A percentile compares a stretch with the other conserved stretches of the same genome.
phyloP scores from a whole-genome alignment of 108 stramenopile species.

The Conticribra weissflogii region DNA sequence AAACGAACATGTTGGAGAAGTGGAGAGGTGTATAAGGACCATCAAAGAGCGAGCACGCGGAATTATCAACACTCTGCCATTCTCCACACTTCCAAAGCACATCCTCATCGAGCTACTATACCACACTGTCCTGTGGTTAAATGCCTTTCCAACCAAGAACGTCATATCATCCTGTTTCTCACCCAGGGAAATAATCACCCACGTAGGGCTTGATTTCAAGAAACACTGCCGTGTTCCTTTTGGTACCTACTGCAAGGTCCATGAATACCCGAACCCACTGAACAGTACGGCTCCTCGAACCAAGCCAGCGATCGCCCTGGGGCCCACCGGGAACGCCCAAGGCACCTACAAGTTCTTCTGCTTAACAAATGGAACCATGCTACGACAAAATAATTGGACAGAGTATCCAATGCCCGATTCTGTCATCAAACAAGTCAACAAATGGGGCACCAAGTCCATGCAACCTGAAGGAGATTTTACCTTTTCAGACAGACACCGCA shows the following conservation, averaged over 20 bases:
- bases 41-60: constrained; percentile 19
- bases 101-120: constrained; percentile 25
- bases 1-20: constrained; percentile 21
- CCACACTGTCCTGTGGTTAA: constrained; percentile 18
- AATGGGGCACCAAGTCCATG: too few species aligned
- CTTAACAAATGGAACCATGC: constrained; percentile 8
- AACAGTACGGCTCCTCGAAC: constrained; percentile 6
- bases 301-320: constrained; percentile 1
- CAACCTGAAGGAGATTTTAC: too few species aligned
- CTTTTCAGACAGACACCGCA: constrained; percentile 8
- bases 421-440: constrained; percentile 29
- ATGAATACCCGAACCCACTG: not conserved
- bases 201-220: not conserved
- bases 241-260: not conserved
- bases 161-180: constrained; percentile 9
- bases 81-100: not conserved
- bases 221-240: not conserved
- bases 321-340: constrained; percentile 40
- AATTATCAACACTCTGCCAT: constrained; percentile 11
- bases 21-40: constrained; percentile 11
- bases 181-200: not conserved
- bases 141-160: constrained; percentile 26
- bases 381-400: constrained; percentile 25
- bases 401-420: constrained; percentile 30
- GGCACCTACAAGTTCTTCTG: constrained; percentile 35